Percentiles rank a stretch among this genome's conserved stretches.
Evolutionary conservation across 106 monocot genomes (phyloP).

Genomic region (Acorus gramineus): DNA sequence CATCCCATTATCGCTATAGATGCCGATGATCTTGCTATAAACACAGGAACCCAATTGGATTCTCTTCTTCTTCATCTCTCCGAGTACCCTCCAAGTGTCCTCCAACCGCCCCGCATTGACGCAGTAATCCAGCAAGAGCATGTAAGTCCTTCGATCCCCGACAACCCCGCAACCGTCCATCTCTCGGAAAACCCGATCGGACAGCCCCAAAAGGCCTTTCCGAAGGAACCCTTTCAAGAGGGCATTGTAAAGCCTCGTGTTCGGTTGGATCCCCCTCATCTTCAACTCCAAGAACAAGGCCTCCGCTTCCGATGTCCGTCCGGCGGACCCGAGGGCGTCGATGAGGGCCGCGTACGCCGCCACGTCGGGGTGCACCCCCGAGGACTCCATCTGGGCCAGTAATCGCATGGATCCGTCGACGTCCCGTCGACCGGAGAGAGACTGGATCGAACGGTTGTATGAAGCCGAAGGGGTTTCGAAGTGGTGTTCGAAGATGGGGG

Average conservation of each 20-base stretch:
- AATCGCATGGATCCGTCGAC: conserved; percentile 39
- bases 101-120: conserved; percentile 47
- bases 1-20: conserved; percentile 82
- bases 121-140: conserved; percentile 49
- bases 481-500: too few relatives aligned
- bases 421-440: conserved; percentile 19
- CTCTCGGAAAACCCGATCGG: conserved; percentile 40
- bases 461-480: neutral
- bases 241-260: conserved; percentile 30
- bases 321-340: conserved; percentile 33
- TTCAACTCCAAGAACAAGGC: conserved; percentile 56
- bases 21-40: conserved; percentile 37
- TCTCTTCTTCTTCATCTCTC: conserved; percentile 44
- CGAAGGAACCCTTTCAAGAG: conserved; percentile 43
- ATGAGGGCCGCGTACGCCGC: conserved; percentile 36
- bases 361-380: conserved; percentile 29
- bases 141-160: conserved; percentile 40
- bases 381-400: conserved; percentile 46
- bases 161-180: conserved; percentile 35
- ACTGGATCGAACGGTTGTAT: conserved; percentile 40
- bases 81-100: conserved; percentile 55
- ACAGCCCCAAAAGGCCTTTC: conserved; percentile 42
- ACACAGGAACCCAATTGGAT: conserved; percentile 22
- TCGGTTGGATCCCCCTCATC: conserved; percentile 14
- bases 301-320: conserved; percentile 69